Base-by-base conservation (phyloP, 2,329 filamentous ascomycete genomes). In the Phyllosticta capitalensis region DNA sequence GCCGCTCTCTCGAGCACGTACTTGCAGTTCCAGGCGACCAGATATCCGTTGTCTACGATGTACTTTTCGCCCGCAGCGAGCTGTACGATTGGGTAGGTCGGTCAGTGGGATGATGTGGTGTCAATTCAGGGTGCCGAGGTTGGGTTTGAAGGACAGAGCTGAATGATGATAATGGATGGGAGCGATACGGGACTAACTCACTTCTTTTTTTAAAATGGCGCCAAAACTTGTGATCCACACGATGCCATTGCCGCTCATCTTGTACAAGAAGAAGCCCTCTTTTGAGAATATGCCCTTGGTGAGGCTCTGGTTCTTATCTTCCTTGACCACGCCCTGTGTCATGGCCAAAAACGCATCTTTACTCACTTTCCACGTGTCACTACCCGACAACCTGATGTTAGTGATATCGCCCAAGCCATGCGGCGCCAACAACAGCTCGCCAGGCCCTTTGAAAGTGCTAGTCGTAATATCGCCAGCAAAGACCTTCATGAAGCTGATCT, bases 1-100 rank as follows among this genome's bases (percentile, higher is more conserved):
- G 92, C 86, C 3, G 95, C 88, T 17, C 94, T 86, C 75, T 96
- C 91, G 63, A 99, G 84, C 4, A 89, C 81, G 68, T 97, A 99
- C 69, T 95, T 90, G 69, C 89, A 92, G 71, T 96, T 96, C 94
- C 94, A 99, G 0, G 94, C 92, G 0, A 97, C 91, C 0, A 97
- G 80, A 66, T 97, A 91, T 2, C 90, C 90, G 67, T 96, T 96
- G 68, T 96, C 90, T 60, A 96, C 86, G 64, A 94, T 90, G 73
- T 96, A 97, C 66, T 87, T 88, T 71, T 97, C 92, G 9, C 87
- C 87, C 12, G 81, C 78, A 66, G 75, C 72, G 55, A 83, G 72
- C 79, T 81, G 60, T 59, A 30, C 21, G 2, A 20, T 17, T 9
- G 20, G 30, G 51, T 14, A 45, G 12, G 38, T 58, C 55, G 53